These are phyloP conservation scores for Fusarium phyllophilum DNA, from an alignment of 2,329 filamentous ascomycete species.

Conservation along the genomic window DNA sequence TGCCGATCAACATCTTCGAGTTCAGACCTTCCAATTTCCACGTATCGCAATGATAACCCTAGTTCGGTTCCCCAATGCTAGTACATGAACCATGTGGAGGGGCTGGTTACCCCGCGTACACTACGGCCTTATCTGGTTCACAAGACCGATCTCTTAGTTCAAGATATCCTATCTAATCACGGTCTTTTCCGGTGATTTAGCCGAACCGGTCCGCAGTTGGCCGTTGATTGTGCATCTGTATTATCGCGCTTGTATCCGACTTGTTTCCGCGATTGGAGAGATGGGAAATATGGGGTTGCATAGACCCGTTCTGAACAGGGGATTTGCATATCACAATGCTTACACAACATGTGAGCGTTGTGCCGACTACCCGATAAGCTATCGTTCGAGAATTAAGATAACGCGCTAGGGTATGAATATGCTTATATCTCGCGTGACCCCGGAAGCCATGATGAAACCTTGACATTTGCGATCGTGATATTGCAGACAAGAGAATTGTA, in stretches of 20 bases:
- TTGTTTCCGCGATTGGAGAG: neutral
- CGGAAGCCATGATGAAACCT: neutral
- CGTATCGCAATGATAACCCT: neutral
- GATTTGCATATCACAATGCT: neutral
- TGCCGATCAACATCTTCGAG: neutral
- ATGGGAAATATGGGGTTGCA: neutral
- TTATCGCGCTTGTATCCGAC: neutral
- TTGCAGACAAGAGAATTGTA: neutral
- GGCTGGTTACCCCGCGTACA: neutral
- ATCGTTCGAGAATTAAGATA: neutral
- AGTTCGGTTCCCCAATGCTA: neutral
- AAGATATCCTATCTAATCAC: neutral
- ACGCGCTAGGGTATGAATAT: neutral
- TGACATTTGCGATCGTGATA: neutral
- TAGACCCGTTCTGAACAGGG: neutral
- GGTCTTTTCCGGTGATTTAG: neutral
- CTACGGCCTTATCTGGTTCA: neutral
- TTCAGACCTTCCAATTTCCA: neutral
- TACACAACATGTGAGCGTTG: neutral
- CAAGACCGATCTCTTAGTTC: neutral
- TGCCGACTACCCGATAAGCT: conserved; percentile 2
- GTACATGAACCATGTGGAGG: neutral
- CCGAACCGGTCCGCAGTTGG: neutral
- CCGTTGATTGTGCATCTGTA: neutral
- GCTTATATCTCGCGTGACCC: conserved; percentile 3